Evolutionary conservation across 2,329 filamentous ascomycete genomes (phyloP).

Genomic region (Cercospora berteroae): DNA sequence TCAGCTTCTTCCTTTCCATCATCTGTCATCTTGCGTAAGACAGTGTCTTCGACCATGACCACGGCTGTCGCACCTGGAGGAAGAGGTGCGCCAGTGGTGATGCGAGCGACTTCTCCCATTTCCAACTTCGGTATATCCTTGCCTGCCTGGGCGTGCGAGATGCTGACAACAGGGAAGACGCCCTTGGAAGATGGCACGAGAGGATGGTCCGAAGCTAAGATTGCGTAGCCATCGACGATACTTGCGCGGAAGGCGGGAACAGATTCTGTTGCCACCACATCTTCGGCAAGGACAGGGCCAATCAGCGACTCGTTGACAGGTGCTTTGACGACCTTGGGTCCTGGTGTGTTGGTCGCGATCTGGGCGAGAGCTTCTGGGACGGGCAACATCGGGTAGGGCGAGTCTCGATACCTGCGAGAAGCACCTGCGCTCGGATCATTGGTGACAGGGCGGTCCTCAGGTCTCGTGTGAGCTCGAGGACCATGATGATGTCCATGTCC

Average conservation of each 20-base stretch:
- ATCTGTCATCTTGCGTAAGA: slow-evolving; percentile 69
- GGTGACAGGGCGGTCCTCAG: slow-evolving; percentile 56
- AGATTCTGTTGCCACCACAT: slow-evolving; percentile 74
- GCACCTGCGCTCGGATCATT: slow-evolving; percentile 61
- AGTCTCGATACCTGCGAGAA: slow-evolving; percentile 72
- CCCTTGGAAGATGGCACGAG: slow-evolving; percentile 64
- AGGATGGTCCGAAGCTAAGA: slow-evolving; percentile 56
- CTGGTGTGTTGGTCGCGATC: slow-evolving; percentile 71
- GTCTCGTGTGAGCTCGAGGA: slow-evolving; percentile 68
- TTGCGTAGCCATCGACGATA: slow-evolving; percentile 94
- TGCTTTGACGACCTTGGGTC: slow-evolving; percentile 55
- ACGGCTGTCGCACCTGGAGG: slow-evolving; percentile 87
- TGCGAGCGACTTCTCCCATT: slow-evolving; percentile 76
- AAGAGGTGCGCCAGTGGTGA: slow-evolving; percentile 91
- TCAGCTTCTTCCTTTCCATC: slow-evolving; percentile 83
- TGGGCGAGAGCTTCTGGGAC: slow-evolving; percentile 75
- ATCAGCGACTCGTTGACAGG: slow-evolving; percentile 66
- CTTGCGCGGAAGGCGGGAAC: slow-evolving; percentile 94
- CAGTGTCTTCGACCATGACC: slow-evolving; percentile 94
- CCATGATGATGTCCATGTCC: slow-evolving; percentile 59
- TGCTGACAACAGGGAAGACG: slow-evolving; percentile 77
- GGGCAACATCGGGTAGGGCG: slow-evolving; percentile 87
- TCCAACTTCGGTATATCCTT: slow-evolving; percentile 64
- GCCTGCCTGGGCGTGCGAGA: slow-evolving; percentile 80
- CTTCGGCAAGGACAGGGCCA: slow-evolving; percentile 76